Conservation (phyloP, 140 eudicot genomes). For the Stevia rebaudiana region DNA sequence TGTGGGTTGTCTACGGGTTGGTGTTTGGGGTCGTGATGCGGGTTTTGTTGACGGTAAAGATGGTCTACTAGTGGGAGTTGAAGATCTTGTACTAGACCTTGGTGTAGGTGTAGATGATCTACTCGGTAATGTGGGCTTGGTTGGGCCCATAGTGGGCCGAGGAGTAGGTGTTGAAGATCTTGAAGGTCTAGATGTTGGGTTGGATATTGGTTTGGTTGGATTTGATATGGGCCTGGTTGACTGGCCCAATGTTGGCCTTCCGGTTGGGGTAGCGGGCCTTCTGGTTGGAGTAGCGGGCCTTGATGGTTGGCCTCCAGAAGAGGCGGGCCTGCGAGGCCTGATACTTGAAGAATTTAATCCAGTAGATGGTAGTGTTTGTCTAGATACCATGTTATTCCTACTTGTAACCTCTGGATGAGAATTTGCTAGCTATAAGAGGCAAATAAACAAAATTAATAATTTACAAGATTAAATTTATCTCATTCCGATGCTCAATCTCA, state of each 20-base stretch:
- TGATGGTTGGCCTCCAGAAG: slow-evolving; percentile 71
- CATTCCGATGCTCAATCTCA: too few relatives aligned
- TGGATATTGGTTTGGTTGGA: slow-evolving; percentile 19
- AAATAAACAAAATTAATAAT: slow-evolving; percentile 14
- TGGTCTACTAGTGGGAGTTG: slow-evolving; percentile 55
- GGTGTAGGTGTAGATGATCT: slow-evolving; percentile 75
- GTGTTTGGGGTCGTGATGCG: slow-evolving; percentile 61
- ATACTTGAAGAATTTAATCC: slow-evolving; percentile 40
- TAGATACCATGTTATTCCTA: slow-evolving; percentile 50
- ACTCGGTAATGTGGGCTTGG: slow-evolving; percentile 37
- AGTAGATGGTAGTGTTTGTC: slow-evolving; percentile 52
- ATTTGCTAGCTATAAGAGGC: slow-evolving; percentile 60
- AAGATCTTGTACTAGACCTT: slow-evolving; percentile 48
- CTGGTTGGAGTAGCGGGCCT: slow-evolving; percentile 54
- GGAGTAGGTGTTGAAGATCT: slow-evolving; percentile 60
- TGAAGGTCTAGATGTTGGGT: slow-evolving; percentile 33
- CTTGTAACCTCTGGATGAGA: slow-evolving; percentile 55
- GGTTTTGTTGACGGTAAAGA: slow-evolving; percentile 44
- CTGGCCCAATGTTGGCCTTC: slow-evolving; percentile 37
- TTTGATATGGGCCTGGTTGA: slow-evolving; percentile 32
- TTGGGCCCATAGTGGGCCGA: slow-evolving; percentile 35
- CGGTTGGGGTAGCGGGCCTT: slow-evolving; percentile 37
- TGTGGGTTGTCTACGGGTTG: slow-evolving; percentile 60
- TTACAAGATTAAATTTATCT: not conserved
- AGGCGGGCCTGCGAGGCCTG: slow-evolving; percentile 74